A percentile compares a stretch with the other conserved stretches of the same genome.
Conservation (phyloP, 2,329 filamentous ascomycete genomes). For the Phialocephala sp. region DNA sequence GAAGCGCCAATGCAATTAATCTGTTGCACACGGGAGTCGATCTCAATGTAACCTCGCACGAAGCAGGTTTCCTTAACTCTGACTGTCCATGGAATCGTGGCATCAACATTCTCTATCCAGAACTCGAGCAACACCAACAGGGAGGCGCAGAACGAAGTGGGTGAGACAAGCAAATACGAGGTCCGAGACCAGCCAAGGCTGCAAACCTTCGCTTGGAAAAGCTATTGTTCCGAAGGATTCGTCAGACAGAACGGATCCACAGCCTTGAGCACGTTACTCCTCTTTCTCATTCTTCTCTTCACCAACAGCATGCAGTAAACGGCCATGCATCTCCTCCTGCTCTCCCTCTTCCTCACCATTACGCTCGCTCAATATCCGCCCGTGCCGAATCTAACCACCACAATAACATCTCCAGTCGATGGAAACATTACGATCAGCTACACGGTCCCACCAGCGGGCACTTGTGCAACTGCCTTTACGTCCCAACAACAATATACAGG, state of each 20-base stretch:
- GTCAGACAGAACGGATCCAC: background rate
- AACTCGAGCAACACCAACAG: background rate
- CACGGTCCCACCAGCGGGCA: slow-evolving; percentile 63
- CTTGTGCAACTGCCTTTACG: slow-evolving; percentile 68
- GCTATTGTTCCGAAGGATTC: slow-evolving; percentile 7
- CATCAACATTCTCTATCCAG: background rate
- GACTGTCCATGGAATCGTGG: background rate
- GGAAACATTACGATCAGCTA: slow-evolving; percentile 70
- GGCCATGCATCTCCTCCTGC: slow-evolving; percentile 37
- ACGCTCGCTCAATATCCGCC: slow-evolving; percentile 46
- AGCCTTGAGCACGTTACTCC: slow-evolving; percentile 2
- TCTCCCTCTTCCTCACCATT: slow-evolving; percentile 31
- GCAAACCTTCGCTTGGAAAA: background rate
- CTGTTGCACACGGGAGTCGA: background rate
- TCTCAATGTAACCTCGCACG: slow-evolving; percentile 1
- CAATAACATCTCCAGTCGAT: slow-evolving; percentile 66
- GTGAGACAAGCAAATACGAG: background rate
- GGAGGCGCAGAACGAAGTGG: background rate
- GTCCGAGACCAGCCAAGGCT: background rate
- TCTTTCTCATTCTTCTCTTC: slow-evolving; percentile 21
- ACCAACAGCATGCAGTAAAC: slow-evolving; percentile 32
- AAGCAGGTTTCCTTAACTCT: background rate
- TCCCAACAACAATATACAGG: slow-evolving; percentile 73
- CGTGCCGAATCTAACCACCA: slow-evolving; percentile 57
- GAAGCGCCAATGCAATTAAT: background rate